A percentile compares a stretch with the other conserved stretches of the same genome.
These are phyloP conservation scores for Malus fusca DNA, from an alignment of 306 rosid genomes.

Conservation along the genomic window DNA sequence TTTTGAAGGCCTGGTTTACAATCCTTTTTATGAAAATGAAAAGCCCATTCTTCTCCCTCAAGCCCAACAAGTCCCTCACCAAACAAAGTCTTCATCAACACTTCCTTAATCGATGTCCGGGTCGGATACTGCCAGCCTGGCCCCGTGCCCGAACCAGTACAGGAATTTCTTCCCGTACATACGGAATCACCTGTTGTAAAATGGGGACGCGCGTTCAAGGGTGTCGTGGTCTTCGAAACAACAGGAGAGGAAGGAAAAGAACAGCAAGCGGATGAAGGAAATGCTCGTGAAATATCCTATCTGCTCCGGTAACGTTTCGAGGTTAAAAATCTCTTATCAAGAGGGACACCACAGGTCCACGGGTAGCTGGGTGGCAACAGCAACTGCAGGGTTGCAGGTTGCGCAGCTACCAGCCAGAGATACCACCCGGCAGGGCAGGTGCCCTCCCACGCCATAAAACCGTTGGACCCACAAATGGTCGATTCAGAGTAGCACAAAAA, in stretches of 20 bases:
- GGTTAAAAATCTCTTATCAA: no score
- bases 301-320: no score
- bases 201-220: constrained; percentile 39
- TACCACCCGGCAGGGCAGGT: background rate
- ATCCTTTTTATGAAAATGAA: constrained; percentile 39
- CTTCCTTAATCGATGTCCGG: constrained; percentile 60
- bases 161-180: constrained; percentile 55
- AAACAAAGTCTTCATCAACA: constrained; percentile 41
- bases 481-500: background rate
- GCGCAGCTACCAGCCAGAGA: no score
- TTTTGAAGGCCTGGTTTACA: constrained; percentile 44
- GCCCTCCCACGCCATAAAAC: background rate
- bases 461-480: background rate
- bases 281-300: constrained; percentile 4
- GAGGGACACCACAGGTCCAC: no score
- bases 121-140: constrained; percentile 55
- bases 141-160: constrained; percentile 62
- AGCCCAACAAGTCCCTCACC: constrained; percentile 54
- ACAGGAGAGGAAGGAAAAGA: background rate
- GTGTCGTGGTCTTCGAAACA: constrained; percentile 26
- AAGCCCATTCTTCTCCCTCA: constrained; percentile 44
- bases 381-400: no score
- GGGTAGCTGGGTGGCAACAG: no score
- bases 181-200: constrained; percentile 47
- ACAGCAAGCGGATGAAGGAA: background rate